Base-by-base conservation (phyloP, 345 rosid species). In the Rhizophora mangle region DNA sequence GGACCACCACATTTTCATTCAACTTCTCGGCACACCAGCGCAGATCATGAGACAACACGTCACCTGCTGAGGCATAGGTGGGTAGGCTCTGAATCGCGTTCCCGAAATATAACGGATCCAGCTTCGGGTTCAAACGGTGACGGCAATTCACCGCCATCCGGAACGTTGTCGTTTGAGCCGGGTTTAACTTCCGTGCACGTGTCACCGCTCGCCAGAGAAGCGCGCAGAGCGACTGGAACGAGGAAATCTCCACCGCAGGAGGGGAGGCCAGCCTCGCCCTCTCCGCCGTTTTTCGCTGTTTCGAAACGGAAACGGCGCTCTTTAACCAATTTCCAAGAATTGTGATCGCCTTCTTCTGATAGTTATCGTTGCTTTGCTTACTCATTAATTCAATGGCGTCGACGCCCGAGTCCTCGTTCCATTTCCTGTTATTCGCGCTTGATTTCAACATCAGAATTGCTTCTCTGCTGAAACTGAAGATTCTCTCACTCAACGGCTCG, bases 31-130 rank as follows among this genome's bases (percentile, higher is more conserved):
- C 96, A 34, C 89, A 81, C 96, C 99, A 94, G 9, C 87, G 82
- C n/a, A 94, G 78, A 76, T 91, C 97, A 13, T 80, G 78, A 5
- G 88, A 73, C 52, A 86, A 20, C 56, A 94, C 96, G 34, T 91
- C 95, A 2, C 85, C 90, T 0, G 92, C 95, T 32, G 87, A 29
- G 69, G 96, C 97, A 65, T 72, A 68, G 0, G 93, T 89, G 1
- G 99, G 96, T 20, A 81, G 75, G 83, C 99, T 94, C 79, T 94
- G 99, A 34, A 94, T 94, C 27, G 96, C 96, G 85, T 94, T 94
- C 57, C 99, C 99, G 72, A 94, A 94, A 56, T 94, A 94, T 0
- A 82, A 64, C 10, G 92, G 78, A 27, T 91, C 85, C 37, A 94
- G 56, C 56, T 83, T 85, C 29, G 97, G 99, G 71, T 49, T 87